These are phyloP conservation scores for Sarocladium brachiariae DNA, from an alignment of 2,329 filamentous ascomycete species.

Conservation along the genomic window DNA sequence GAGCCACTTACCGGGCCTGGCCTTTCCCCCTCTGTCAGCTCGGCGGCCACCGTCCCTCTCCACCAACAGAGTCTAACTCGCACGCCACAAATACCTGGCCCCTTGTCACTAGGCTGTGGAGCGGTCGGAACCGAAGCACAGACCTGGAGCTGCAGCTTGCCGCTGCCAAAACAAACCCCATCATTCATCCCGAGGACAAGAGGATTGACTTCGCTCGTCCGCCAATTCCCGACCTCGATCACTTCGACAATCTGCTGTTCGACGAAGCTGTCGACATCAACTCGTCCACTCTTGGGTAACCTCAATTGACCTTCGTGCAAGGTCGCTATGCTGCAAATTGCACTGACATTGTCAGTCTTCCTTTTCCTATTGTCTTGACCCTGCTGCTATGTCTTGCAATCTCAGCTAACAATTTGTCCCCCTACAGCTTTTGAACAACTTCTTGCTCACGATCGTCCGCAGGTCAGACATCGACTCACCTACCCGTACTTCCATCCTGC, in stretches of 20 bases:
- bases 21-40: neutral
- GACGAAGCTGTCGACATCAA: neutral
- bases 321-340: conserved; percentile 9
- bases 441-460: conserved; percentile 7
- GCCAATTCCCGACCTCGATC: neutral
- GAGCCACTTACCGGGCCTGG: conserved; percentile 1
- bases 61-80: neutral
- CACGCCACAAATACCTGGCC: neutral
- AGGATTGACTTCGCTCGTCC: neutral
- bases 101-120: neutral
- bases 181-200: conserved; percentile 3
- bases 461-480: conserved; percentile 9
- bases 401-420: neutral
- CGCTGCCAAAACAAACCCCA: conserved; percentile 9
- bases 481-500: neutral
- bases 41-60: neutral
- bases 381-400: neutral
- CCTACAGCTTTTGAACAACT: conserved; percentile 5
- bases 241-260: neutral
- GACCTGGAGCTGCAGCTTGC: neutral
- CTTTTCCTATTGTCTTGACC: neutral
- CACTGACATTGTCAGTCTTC: conserved; percentile 1
- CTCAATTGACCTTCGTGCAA: conserved; percentile 7
- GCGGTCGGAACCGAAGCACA: conserved; percentile 2
- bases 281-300: neutral